Conservation (phyloP, 2,329 filamentous ascomycete genomes). For the Aphanocladium album region DNA sequence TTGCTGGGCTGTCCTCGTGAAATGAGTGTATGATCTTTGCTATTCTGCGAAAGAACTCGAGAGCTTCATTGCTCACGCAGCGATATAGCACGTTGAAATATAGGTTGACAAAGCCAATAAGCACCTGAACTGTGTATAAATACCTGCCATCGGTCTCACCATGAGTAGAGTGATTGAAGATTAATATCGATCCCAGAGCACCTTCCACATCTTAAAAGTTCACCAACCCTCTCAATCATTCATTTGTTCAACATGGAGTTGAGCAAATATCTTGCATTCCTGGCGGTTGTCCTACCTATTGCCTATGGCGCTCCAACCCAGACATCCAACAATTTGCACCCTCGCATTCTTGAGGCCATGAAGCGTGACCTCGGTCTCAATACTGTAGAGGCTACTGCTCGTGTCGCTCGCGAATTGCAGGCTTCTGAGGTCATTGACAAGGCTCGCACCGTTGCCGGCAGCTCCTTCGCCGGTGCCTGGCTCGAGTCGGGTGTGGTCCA, state of each 20-base stretch:
- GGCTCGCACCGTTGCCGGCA: constrained; percentile 26
- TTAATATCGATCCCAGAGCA: background rate
- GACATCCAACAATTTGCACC: constrained; percentile 31
- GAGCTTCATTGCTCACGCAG: background rate
- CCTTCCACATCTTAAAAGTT: background rate
- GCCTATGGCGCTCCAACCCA: constrained; percentile 34
- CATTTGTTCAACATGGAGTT: constrained; percentile 29
- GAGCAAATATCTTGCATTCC: constrained; percentile 31
- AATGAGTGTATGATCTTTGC: background rate
- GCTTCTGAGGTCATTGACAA: constrained; percentile 32
- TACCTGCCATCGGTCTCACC: background rate
- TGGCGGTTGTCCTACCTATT: constrained; percentile 34
- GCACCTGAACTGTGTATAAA: background rate
- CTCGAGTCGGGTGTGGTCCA: constrained; percentile 31
- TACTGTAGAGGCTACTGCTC: constrained; percentile 31
- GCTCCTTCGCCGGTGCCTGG: constrained; percentile 34
- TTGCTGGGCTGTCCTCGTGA: background rate
- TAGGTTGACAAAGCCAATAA: background rate
- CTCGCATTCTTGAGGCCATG: constrained; percentile 36
- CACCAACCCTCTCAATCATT: background rate
- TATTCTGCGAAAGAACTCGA: background rate
- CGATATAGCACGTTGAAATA: background rate
- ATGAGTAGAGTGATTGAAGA: background rate
- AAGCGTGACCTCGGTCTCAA: constrained; percentile 37
- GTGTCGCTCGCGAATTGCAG: constrained; percentile 32